Evolutionary conservation across 805 yeast species (phyloP).

Genomic region (Kockiozyma suomiensis): DNA sequence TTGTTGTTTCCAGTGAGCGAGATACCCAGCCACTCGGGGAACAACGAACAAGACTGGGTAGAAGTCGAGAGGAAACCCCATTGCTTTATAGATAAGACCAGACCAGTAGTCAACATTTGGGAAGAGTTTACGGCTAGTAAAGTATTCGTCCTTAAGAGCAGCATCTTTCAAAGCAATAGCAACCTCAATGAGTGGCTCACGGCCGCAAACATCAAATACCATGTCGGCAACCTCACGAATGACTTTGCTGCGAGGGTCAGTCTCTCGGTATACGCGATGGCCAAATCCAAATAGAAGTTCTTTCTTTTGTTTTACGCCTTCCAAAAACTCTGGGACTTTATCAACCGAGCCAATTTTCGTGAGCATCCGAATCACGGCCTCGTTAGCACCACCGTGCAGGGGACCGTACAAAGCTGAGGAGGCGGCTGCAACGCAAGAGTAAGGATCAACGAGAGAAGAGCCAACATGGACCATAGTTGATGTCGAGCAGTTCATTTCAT

Average conservation of each 20-base stretch:
- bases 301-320: conserved; percentile 28
- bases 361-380: conserved; percentile 34
- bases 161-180: conserved; percentile 34
- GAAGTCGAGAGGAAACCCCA: conserved; percentile 34
- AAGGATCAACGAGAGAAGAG: conserved; percentile 33
- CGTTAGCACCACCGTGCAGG: conserved; percentile 34
- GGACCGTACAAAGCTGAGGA: conserved; percentile 33
- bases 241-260: conserved; percentile 30
- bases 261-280: conserved; percentile 33
- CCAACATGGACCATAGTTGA: conserved; percentile 34
- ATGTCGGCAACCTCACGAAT: conserved; percentile 33
- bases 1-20: conserved; percentile 35
- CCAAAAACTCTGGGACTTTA: conserved; percentile 27
- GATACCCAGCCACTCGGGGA: conserved; percentile 33
- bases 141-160: conserved; percentile 29
- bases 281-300: conserved; percentile 33
- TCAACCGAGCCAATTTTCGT: conserved; percentile 29
- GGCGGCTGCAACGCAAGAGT: conserved; percentile 31
- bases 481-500: conserved; percentile 34
- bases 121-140: conserved; percentile 28
- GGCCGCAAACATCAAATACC: conserved; percentile 33
- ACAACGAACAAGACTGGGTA: conserved; percentile 33
- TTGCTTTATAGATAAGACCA: conserved; percentile 32
- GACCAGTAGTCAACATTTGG: conserved; percentile 35
- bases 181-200: conserved; percentile 29